Evolutionary conservation across 306 rosid genomes (phyloP), one percentile per base, ranked within the genome.

Genomic region (Pyrus bretschneideri): DNA sequence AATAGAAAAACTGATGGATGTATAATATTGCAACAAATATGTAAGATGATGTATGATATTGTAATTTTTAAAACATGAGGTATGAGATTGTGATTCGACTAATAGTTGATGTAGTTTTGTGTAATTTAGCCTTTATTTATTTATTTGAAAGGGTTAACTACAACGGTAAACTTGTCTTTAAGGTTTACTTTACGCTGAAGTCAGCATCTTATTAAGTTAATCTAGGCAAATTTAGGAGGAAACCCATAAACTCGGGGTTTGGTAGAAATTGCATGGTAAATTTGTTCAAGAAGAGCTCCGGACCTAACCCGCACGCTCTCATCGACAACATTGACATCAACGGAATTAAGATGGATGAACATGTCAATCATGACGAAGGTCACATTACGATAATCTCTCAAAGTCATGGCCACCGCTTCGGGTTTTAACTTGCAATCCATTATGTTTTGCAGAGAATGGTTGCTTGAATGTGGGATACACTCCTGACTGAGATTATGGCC

Each of bases 261-360:
- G 62, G 84, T 33, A 0, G 88, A 77, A 57, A 93, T 89, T 75
- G 79, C 72, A 52, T 87, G 87, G 27, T 90, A 90, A 2, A 90
- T 80, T 33, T 93, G 91, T 9, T 93, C 96, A 5, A 87, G 23
- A 0, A 90, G 90, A 7, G 93, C 90, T 1, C 97, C 94, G 0
- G 90, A 75, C 46, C 89, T 87, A 70, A 90, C 80, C 96, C 97
- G 90, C 1, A 92, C 96, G 0, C 76, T 87, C 54, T 82, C 73
- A 0, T 19, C 79, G 13, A 62, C 31, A 5, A 85, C 38, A 46
- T 88, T 84, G 3, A 88, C 83, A 11, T 78, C 8, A n/a, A 92
- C 35, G 3, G 49, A 67, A 0, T 83, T 82, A 2, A 89, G 85
- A 55, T 71, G 45, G 45, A 40, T 75, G 60, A 88, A 12, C 81